A percentile compares a stretch with the other conserved stretches of the same genome.
These are phyloP conservation scores for Hypericum perforatum DNA, from an alignment of 345 rosid species.

Conservation along the genomic window DNA sequence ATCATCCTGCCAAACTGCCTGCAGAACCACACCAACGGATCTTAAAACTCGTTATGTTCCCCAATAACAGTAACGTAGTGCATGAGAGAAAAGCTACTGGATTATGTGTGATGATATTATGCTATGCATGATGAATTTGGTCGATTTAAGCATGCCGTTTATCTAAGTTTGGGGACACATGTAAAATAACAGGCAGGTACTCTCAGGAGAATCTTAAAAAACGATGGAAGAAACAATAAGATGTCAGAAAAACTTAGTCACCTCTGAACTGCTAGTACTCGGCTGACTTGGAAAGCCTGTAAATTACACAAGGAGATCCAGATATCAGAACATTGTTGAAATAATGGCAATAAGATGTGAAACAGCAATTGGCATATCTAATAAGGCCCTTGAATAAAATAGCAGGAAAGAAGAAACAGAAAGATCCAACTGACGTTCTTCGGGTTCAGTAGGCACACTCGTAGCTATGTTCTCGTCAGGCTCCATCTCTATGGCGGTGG, in stretches of 20 bases:
- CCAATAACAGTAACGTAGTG: slow-evolving; percentile 6
- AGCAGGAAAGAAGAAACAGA: background rate
- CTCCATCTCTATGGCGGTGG: slow-evolving; percentile 22
- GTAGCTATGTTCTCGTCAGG: slow-evolving; percentile 21
- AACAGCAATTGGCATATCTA: no score
- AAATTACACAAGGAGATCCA: slow-evolving; percentile 8
- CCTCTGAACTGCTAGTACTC: slow-evolving; percentile 36
- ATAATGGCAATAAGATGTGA: no score
- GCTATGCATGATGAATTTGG: no score
- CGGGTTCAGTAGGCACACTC: slow-evolving; percentile 24
- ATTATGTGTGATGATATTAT: no score
- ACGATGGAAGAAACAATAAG: no score
- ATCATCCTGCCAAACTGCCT: slow-evolving; percentile 56
- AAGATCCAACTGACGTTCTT: slow-evolving; percentile 35
- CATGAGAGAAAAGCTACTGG: no score
- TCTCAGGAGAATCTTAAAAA: no score
- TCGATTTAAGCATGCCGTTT: no score
- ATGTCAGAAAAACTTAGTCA: slow-evolving; percentile 11
- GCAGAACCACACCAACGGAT: slow-evolving; percentile 13
- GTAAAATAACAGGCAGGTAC: no score
- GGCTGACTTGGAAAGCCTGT: slow-evolving; percentile 38
- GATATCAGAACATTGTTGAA: background rate
- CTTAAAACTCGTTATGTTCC: slow-evolving; percentile 6
- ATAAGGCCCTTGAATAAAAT: background rate
- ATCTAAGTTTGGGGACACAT: no score